Base-by-base conservation (phyloP, 2,329 filamentous ascomycete genomes). In the Grosmannia huntii region DNA sequence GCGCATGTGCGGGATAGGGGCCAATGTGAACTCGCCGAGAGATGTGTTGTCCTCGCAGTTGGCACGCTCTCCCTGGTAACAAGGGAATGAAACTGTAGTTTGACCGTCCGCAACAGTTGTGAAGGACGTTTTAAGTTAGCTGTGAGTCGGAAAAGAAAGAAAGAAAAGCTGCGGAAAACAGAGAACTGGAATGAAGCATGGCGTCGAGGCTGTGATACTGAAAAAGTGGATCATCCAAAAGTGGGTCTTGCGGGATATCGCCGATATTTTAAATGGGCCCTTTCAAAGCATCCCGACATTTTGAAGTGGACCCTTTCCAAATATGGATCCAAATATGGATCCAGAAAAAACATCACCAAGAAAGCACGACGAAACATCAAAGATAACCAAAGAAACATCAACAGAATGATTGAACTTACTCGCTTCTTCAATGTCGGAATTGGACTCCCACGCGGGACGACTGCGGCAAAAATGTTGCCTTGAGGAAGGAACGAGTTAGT, bases 1-100 rank as follows among this genome's bases (percentile, higher is more conserved):
- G 70, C 86, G 86, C 90, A 96, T 76, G 79, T 91, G 75, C 81
- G 92, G 82, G 64, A 86, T 86, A 52, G 92, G 94, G 66, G 90
- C 87, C 63, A 99, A 81, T 60, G 92, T 96, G 77, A 97, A 99
- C 77, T 97, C 94, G 73, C 94, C 94, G 59, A 97, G 83, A 28
- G 89, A 95, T 64, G 92, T 97, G 83, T 99, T 99, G 75, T 97
- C 91, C 72, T 95, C 89, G 74, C 94, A 97, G 82, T 96, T 96
- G 65, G 92, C 89, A 77, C 94, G 87, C 79, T 97, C 94, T 76
- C 94, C 92, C 80, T 96, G 91, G 83, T 76, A 96, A 14, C 95
- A 88, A 57, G 90, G 90, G 83, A 96, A 96, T 71, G 91, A 86
- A 16, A 94, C 88, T 44, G 87, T 90, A 68, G 86, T 83, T 74